Percentiles rank a stretch among this genome's conserved stretches.
Evolutionary conservation across 306 rosid species (phyloP).

Genomic region (Cucurbita maxima): DNA sequence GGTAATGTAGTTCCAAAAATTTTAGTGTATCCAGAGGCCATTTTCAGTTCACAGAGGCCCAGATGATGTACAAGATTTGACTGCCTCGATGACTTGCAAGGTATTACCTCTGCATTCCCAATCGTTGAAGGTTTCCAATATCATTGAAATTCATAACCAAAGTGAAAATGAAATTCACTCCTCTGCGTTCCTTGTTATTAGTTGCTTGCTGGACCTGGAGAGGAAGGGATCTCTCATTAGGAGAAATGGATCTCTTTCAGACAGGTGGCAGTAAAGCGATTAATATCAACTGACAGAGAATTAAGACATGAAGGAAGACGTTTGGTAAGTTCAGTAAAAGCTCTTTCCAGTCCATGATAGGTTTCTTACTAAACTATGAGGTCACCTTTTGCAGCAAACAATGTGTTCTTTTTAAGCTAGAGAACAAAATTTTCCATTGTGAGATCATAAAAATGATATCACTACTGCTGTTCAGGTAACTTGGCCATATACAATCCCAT

Average conservation of each 20-base stretch:
- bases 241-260: background rate
- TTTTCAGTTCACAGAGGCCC: background rate
- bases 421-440: background rate
- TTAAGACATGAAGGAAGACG: background rate
- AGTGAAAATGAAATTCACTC: background rate
- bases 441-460: background rate
- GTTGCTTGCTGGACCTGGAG: background rate
- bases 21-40: conserved; percentile 7
- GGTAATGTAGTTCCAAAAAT: background rate
- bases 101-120: background rate
- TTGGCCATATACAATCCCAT: background rate
- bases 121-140: background rate
- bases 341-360: background rate
- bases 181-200: background rate
- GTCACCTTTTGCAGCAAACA: background rate
- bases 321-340: background rate
- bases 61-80: background rate
- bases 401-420: background rate
- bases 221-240: background rate
- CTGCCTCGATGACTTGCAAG: background rate
- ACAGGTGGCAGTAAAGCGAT: background rate
- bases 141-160: background rate
- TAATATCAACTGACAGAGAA: background rate
- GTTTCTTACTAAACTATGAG: background rate
- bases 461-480: background rate